phyloP scores from a whole-genome alignment of 2,329 filamentous ascomycete genomes.

The Geosmithia morbida region DNA sequence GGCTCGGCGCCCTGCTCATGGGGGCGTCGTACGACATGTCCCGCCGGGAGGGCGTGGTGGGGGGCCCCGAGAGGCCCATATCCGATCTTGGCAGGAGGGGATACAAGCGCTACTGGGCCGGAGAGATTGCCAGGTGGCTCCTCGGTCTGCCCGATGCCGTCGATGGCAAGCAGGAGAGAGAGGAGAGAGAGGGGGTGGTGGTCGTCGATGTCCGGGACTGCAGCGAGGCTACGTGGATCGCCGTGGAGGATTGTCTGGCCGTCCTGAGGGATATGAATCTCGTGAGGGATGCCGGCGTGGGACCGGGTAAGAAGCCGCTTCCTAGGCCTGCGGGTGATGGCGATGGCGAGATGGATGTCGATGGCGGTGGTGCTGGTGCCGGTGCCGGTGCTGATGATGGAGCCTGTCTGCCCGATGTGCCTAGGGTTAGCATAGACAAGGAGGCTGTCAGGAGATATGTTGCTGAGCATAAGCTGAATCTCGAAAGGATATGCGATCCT shows the following conservation, averaged over 20 bases:
- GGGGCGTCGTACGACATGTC: constrained; percentile 88
- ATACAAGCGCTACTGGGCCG: constrained; percentile 76
- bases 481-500: constrained; percentile 55
- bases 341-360: not conserved
- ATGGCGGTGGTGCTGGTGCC: constrained; percentile 4
- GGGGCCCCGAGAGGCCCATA: constrained; percentile 88
- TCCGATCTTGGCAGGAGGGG: constrained; percentile 72
- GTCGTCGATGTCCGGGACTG: constrained; percentile 57
- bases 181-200: too few species aligned
- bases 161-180: constrained; percentile 3
- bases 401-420: constrained; percentile 15
- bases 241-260: constrained; percentile 66
- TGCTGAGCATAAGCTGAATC: constrained; percentile 41
- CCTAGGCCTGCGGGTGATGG: too few species aligned
- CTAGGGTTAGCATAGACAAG: constrained; percentile 37
- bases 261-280: constrained; percentile 72
- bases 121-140: constrained; percentile 64
- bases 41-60: constrained; percentile 65
- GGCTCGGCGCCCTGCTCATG: constrained; percentile 80
- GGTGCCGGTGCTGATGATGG: constrained; percentile 4
- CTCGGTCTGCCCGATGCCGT: constrained; percentile 26
- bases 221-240: constrained; percentile 68
- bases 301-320: constrained; percentile 21
- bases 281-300: constrained; percentile 40
- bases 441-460: constrained; percentile 52